Evolutionary conservation across 495 filamentous ascomycete species (phyloP).

Genomic region (Penicillium simplicissimum): DNA sequence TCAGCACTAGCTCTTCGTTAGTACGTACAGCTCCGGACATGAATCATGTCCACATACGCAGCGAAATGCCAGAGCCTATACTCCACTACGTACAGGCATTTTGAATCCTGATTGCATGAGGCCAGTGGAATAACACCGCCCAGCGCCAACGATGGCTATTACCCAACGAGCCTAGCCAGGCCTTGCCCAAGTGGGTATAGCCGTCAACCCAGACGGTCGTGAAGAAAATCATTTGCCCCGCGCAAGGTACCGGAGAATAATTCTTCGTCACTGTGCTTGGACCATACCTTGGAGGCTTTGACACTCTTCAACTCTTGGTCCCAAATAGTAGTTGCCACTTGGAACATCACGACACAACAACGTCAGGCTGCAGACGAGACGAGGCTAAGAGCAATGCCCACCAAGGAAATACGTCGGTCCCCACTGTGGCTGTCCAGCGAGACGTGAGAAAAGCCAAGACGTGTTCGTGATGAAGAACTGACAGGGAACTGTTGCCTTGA

Average conservation of each 20-base stretch:
- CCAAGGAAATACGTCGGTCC: conserved; percentile 7
- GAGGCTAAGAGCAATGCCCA: conserved; percentile 10
- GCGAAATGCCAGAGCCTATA: too few relatives aligned
- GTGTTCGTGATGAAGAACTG: neutral
- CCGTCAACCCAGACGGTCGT: neutral
- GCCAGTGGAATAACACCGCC: neutral
- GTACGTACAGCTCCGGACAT: too few relatives aligned
- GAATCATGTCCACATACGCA: too few relatives aligned
- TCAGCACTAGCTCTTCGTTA: too few relatives aligned
- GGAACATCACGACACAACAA: conserved; percentile 6
- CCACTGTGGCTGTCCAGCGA: conserved; percentile 23
- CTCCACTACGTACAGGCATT: neutral
- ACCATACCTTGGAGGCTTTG: neutral
- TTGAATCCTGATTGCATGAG: neutral
- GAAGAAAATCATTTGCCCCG: conserved; percentile 22
- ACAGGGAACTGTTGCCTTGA: too few relatives aligned
- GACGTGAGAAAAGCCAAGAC: neutral
- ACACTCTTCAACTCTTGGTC: neutral
- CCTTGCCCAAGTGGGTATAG: conserved; percentile 1
- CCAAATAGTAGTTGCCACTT: conserved; percentile 2
- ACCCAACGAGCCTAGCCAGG: neutral
- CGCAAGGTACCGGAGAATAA: conserved; percentile 10
- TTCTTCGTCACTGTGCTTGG: neutral
- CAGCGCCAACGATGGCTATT: neutral
- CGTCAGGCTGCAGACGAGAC: conserved; percentile 10